Evolutionary conservation across 164 flowering plant species (phyloP), one percentile per base, ranked within the genome.

Genomic region (Umbilicus rupestris): DNA sequence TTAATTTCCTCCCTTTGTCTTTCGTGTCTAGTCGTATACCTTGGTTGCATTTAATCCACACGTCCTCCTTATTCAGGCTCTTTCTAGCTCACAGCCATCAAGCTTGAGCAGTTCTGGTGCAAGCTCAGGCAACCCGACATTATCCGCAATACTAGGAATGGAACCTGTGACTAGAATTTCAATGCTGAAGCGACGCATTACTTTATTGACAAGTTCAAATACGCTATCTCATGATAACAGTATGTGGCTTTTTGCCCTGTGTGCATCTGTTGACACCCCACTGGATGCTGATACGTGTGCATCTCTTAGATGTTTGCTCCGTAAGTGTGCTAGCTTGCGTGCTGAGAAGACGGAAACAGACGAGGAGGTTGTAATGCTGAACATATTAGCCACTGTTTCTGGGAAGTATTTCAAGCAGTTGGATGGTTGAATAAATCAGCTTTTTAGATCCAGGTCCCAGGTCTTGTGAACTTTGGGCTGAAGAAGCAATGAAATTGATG

Each of bases 241-340:
- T 71, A 44, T 69, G 46, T 92, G 97, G 96, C 63, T 88, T 8
- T 89, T 85, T 73, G 84, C 89, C 19, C 81, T 94, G 9, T 89
- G 90, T 76, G 89, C 81, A 5, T 83, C 82, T 7, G 79, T 94
- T 57, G 97, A 92, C 67, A 74, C 79, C 50, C 97, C 97, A 12
- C 62, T 92, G 7, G 81, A 88, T 82, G 94, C 87, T 20, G 92
- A 89, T 55, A 84, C 83, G 19, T 59, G 79, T 72, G 92, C 96
- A 24, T 73, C 88, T 42, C 73, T 94, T 7, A 77, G 97, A 10
- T 70, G 82, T 66, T 74, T 94, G 71, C 90, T 94, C 5, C 76
- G 99, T 6, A 89, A 86, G 66, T 88, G 96, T 70, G 85, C 97
- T 29, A 76, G 75, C 74, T 68, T 91, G 71, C 77, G 89, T 7